Evolutionary conservation across 1,284 basidiomycete genomes (phyloP), one percentile per base, ranked within the genome.

Genomic region (Cutaneotrichosporon sp.): DNA sequence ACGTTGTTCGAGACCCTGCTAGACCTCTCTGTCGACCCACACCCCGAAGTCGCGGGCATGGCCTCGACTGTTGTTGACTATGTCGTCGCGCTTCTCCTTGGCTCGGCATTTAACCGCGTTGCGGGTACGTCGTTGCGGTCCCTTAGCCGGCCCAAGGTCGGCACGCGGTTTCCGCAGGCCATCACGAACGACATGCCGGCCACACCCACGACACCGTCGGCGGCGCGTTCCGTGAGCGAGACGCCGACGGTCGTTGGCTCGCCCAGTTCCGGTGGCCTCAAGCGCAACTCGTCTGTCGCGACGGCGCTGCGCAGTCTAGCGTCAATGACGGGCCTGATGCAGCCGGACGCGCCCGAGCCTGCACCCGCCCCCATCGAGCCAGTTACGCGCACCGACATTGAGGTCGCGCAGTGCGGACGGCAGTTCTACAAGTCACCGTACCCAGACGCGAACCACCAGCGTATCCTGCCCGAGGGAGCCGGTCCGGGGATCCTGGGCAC

Each of bases 1-100:
- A 91, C 91, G 22, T 88, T 97, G 62, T 96, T 90, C 67, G 86
- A 87, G 33, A 83, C 88, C 3, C 80, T 98, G 10, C 79, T 97
- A 51, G 93, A 97, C 73, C 80, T 98, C 10, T 90, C 90, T 1
- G 86, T 87, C 10, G 96, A 98, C 67, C 88, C 93, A 0, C 90
- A 94, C 68, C 84, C 87, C 45, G 93, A 97, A 69, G 91, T 98
- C 4, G 87, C 90, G 0, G 84, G 87, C 8, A 83, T 90, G 66
- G 92, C 93, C 0, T 86, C 88, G 66, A 94, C 90, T 0, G 85
- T 97, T 18, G 82, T 93, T 42, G 94, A 98, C 75, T 96, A 93
- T 67, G 82, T 97, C 64, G 84, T 89, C 73, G 91, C 91, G 0
- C 80, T 93, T 12, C 80, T 98, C 14, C 77, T 97, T 20, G 88